Evolutionary conservation across 1,139 yeast species (phyloP).

Genomic region (Lodderomyces margitis): DNA sequence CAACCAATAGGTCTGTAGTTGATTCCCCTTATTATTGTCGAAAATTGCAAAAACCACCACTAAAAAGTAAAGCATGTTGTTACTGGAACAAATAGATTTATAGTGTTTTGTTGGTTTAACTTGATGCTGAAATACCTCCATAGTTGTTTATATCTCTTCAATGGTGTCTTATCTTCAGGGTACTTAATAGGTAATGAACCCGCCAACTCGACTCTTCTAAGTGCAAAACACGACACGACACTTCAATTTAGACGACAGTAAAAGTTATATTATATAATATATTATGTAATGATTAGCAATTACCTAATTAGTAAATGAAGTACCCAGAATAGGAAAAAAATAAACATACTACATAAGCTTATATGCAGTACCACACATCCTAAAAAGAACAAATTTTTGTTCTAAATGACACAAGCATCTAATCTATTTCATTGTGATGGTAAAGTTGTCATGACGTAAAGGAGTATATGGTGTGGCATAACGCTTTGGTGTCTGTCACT

Average conservation of each 20-base stretch:
- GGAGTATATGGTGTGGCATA: not conserved
- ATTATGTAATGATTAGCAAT: not conserved
- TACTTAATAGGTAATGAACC: no score
- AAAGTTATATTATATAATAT: not conserved
- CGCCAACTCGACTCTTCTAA: no score
- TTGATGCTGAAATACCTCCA: no score
- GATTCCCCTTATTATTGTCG: no score
- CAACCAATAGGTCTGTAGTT: no score
- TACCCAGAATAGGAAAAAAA: slow-evolving; percentile 2
- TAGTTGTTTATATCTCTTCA: no score
- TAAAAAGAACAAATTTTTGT: not conserved
- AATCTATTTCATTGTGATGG: not conserved
- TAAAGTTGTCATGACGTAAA: slow-evolving; percentile 1
- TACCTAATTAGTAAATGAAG: slow-evolving; percentile 3
- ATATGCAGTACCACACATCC: slow-evolving; percentile 1
- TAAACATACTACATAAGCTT: slow-evolving; percentile 1
- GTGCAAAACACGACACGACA: slow-evolving; percentile 2
- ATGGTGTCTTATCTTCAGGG: no score
- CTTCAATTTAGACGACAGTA: not conserved
- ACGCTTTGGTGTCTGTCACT: not conserved
- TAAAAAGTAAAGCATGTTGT: no score
- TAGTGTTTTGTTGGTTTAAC: no score
- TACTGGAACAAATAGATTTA: no score
- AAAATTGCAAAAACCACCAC: no score
- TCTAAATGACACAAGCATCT: not conserved